Evolutionary conservation across 345 rosid genomes (phyloP).

Genomic region (Garcia nutans): DNA sequence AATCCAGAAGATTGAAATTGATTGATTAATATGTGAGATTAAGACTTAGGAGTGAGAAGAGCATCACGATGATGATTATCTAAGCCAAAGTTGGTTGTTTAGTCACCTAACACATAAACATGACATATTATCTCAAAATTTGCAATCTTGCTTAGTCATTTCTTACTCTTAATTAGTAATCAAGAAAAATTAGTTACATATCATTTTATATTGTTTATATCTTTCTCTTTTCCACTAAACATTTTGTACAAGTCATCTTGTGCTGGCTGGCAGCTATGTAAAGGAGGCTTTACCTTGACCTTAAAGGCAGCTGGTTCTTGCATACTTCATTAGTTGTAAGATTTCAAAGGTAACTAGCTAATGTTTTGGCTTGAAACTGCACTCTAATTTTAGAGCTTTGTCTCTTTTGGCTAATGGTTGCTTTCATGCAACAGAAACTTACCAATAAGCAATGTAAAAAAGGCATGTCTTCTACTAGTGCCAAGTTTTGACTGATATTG

Average conservation of each 20-base stretch:
- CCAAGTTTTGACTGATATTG: not conserved
- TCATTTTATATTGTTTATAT: not conserved
- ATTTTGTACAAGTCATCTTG: not conserved
- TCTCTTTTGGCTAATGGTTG: too few relatives aligned
- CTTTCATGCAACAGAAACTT: too few relatives aligned
- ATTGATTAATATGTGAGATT: not conserved
- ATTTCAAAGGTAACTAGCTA: not conserved
- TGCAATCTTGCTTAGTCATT: not conserved
- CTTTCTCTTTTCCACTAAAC: not conserved
- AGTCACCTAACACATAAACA: not conserved
- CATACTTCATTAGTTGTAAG: not conserved
- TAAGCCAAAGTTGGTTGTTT: not conserved
- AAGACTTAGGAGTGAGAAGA: not conserved
- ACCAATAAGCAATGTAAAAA: too few relatives aligned
- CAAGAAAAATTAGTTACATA: not conserved
- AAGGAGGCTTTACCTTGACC: slow-evolving; percentile 9
- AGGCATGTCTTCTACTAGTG: not conserved
- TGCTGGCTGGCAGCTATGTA: not conserved
- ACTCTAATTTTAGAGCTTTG: not conserved
- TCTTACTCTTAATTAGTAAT: not conserved
- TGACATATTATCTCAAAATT: slow-evolving; percentile 1
- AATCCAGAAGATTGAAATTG: not conserved
- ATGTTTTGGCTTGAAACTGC: not conserved
- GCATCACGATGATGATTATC: not conserved
- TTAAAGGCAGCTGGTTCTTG: not conserved